Conservation (phyloP, 2,329 filamentous ascomycete species). For the Aspergillus sp. region DNA sequence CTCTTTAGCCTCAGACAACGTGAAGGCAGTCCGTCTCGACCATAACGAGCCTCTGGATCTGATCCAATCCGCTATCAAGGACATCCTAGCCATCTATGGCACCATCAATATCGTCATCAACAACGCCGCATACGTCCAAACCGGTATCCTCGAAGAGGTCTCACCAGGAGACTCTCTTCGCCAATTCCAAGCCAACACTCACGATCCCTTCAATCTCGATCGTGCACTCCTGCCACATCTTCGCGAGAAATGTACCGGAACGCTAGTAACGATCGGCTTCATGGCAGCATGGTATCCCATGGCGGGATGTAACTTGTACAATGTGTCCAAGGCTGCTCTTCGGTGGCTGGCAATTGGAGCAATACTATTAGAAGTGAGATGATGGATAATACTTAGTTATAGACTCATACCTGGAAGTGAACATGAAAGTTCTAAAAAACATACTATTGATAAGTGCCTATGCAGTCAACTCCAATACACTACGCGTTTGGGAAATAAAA, state of each 20-base stretch:
- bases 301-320: constrained; percentile 26
- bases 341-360: constrained; percentile 3
- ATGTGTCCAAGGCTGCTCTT: constrained; percentile 26
- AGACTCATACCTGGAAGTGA: too few species aligned
- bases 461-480: too few species aligned
- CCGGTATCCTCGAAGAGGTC: constrained; percentile 23
- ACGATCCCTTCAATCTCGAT: constrained; percentile 32
- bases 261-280: constrained; percentile 32
- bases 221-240: constrained; percentile 33
- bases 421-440: too few species aligned
- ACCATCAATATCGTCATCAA: constrained; percentile 23
- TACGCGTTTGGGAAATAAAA: too few species aligned
- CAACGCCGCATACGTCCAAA: constrained; percentile 25
- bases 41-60: not conserved
- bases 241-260: constrained; percentile 23
- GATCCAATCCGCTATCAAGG: not conserved
- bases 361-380: too few species aligned
- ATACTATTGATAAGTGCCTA: too few species aligned
- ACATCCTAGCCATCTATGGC: not conserved
- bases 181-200: constrained; percentile 34
- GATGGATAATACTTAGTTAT: too few species aligned
- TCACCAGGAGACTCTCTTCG: constrained; percentile 16
- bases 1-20: not conserved
- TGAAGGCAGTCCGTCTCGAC: constrained; percentile 1
- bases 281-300: constrained; percentile 23